Conservation (phyloP, 257 asterid species). For the Nicotiana knightiana region DNA sequence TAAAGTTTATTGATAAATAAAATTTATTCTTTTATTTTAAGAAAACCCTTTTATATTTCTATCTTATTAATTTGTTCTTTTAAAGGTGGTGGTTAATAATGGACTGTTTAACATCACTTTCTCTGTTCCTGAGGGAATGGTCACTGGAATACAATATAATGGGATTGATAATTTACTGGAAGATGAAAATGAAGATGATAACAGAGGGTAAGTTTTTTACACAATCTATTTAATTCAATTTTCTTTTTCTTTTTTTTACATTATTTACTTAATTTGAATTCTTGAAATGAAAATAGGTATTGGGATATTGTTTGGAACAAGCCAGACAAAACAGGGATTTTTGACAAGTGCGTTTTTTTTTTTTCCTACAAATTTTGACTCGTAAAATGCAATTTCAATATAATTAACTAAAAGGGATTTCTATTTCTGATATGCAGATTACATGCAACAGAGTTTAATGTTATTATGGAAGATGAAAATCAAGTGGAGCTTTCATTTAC, state of each 20-base stretch:
- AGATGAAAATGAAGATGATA: slow-evolving; percentile 22
- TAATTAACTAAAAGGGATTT: neutral
- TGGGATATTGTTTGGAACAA: slow-evolving; percentile 82
- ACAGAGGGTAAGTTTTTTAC: slow-evolving; percentile 47
- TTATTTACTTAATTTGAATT: neutral
- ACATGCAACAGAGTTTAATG: slow-evolving; percentile 32
- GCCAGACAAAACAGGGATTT: slow-evolving; percentile 14
- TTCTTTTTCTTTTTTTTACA: neutral
- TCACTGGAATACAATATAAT: slow-evolving; percentile 47
- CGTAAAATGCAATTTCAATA: neutral
- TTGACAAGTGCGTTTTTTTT: slow-evolving; percentile 39
- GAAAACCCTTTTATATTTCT: neutral
- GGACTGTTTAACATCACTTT: slow-evolving; percentile 49
- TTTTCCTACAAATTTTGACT: neutral
- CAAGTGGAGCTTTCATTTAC: slow-evolving; percentile 73
- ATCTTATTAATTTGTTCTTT: neutral
- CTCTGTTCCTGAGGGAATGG: slow-evolving; percentile 58
- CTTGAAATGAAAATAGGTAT: slow-evolving; percentile 37
- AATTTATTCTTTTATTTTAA: neutral
- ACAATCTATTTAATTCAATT: neutral
- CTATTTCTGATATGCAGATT: slow-evolving; percentile 31
- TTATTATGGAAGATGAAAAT: slow-evolving; percentile 42
- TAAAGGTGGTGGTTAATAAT: slow-evolving; percentile 62
- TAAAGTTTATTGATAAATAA: neutral
- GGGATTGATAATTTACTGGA: slow-evolving; percentile 61